A percentile compares a stretch with the other conserved stretches of the same genome.
These are phyloP conservation scores for Salix dunnii DNA, from an alignment of 345 rosid genomes.

Conservation along the genomic window DNA sequence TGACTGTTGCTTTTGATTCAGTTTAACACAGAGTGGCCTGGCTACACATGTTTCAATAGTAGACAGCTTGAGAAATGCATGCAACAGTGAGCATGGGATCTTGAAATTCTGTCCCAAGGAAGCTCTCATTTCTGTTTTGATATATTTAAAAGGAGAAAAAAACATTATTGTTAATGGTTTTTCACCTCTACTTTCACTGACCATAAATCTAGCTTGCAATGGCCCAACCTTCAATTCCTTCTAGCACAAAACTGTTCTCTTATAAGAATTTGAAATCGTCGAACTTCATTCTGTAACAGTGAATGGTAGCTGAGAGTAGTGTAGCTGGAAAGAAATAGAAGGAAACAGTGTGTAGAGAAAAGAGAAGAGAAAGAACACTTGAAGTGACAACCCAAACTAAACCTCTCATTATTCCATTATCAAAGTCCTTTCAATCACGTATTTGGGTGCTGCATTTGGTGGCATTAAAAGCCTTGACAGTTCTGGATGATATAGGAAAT, in stretches of 20 bases:
- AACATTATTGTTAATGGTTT: background rate
- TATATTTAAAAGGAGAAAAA: background rate
- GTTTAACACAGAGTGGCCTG: background rate
- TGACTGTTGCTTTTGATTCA: constrained; percentile 1
- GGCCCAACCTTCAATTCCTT: background rate
- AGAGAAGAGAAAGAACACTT: background rate
- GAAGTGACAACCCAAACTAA: background rate
- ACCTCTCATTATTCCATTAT: background rate
- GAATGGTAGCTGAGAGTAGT: background rate
- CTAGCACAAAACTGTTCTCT: background rate
- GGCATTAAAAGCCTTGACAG: background rate
- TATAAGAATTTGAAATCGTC: background rate
- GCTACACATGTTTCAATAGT: background rate
- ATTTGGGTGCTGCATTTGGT: background rate
- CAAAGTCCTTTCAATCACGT: background rate
- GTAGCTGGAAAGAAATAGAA: background rate
- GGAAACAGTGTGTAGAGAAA: background rate
- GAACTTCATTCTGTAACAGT: background rate
- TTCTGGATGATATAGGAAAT: background rate
- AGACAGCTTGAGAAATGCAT: background rate
- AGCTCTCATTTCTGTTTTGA: background rate
- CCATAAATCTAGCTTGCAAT: background rate
- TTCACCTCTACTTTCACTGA: background rate
- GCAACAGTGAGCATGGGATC: background rate
- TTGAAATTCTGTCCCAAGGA: background rate